phyloP scores from a whole-genome alignment of 371 early-diverging fungal species.

The Chytridiales sp. region DNA sequence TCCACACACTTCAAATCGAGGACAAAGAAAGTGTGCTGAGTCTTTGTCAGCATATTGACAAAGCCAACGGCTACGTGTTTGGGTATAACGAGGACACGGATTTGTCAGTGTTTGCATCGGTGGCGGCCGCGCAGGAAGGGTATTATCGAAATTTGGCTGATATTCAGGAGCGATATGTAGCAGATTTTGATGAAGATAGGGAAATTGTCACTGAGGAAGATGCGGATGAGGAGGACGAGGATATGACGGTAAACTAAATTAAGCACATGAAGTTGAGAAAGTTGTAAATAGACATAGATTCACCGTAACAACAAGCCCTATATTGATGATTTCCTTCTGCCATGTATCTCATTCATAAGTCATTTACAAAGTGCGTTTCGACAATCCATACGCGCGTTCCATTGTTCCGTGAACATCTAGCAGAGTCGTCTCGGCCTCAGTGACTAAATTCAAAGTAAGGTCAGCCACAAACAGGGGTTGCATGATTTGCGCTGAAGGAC shows the following conservation, averaged over 20 bases:
- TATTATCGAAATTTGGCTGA: slow-evolving; percentile 23
- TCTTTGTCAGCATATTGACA: slow-evolving; percentile 79
- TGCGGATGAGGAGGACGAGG: neutral
- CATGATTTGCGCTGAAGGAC: no score
- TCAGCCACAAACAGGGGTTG: no score
- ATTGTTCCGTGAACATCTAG: slow-evolving; percentile 65
- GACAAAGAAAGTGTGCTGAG: slow-evolving; percentile 82
- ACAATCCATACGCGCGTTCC: slow-evolving; percentile 49
- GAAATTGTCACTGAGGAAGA: neutral
- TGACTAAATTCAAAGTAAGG: no score
- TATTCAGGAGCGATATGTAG: slow-evolving; percentile 24
- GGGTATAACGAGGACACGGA: slow-evolving; percentile 20
- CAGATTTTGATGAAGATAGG: neutral
- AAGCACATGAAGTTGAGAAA: neutral
- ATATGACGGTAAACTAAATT: neutral
- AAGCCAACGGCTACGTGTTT: slow-evolving; percentile 78
- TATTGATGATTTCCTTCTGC: no score
- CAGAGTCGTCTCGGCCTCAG: slow-evolving; percentile 52
- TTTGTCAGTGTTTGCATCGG: slow-evolving; percentile 12
- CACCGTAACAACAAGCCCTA: no score
- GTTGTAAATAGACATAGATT: no score
- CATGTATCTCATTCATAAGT: no score
- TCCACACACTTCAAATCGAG: slow-evolving; percentile 83
- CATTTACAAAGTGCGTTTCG: slow-evolving; percentile 16
- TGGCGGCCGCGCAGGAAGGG: slow-evolving; percentile 10